Evolutionary conservation across 2,329 filamentous ascomycete genomes (phyloP), one percentile per base, ranked within the genome.

Genomic region (Aspergillus neotritici): DNA sequence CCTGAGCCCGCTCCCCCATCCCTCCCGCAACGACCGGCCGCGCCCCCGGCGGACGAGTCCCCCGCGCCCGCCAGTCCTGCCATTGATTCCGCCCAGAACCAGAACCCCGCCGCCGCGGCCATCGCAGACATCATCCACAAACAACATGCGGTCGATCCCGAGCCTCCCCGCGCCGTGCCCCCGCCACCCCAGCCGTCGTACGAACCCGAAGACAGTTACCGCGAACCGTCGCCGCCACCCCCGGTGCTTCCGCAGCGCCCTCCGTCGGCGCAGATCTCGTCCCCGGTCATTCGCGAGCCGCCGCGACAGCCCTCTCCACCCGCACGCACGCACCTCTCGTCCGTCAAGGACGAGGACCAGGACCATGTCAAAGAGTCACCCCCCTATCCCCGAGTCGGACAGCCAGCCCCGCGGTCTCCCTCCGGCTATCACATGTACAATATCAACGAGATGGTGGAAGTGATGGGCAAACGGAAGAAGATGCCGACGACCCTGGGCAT

Each of bases 401-500:
- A 75, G 44, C 68, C 74, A 38, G 70, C 77, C 3, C 71, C 74
- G 16, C 62, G 66, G 25, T 83, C 84, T 2, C 86, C 87, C 4
- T 86, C 87, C 13, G 87, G 87, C 2, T 97, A 90, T 61, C 90
- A 94, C 61, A 76, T 97, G 65, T 97, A 96, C 69, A 96, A 95
- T 57, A 90, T 97, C 57, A 94, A 90, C 62, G 91, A 97, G 68
- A 95, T 95, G 86, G 81, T 95, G 4, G 91, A 89, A n/a, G 82
- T 93, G 34, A 90, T 95, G 81, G 91, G 91, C 44, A 95, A 94
- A 72, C 85, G 87, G 59, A 95, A 95, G 74, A 97, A 97, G 71
- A 93, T 96, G 87, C 89, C 91, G 1, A 95, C 89, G n/a, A 95
- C 87, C 0, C 68, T 97, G 31, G 91, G 91, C n/a, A 84, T 97